phyloP scores from a whole-genome alignment of 2,329 filamentous ascomycete species.

The Didymella pomorum region DNA sequence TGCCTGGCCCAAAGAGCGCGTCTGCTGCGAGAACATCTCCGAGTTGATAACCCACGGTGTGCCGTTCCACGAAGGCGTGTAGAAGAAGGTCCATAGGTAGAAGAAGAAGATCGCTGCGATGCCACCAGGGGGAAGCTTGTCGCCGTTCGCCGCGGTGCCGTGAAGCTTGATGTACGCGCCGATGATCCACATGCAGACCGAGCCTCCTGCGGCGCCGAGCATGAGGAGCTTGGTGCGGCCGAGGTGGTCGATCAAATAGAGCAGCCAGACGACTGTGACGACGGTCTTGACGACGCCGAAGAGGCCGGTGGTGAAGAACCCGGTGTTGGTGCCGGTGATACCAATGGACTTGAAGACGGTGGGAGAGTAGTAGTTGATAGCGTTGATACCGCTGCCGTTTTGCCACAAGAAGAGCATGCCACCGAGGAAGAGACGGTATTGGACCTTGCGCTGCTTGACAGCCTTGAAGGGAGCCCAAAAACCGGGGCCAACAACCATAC shows the following conservation, averaged over 20 bases:
- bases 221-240: constrained; percentile 71
- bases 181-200: constrained; percentile 70
- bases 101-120: constrained; percentile 74
- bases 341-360: constrained; percentile 74
- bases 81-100: constrained; percentile 77
- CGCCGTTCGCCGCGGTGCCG: constrained; percentile 46
- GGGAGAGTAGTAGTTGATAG: constrained; percentile 77
- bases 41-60: constrained; percentile 78
- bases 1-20: constrained; percentile 71
- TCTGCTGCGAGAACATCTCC: constrained; percentile 78
- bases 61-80: constrained; percentile 75
- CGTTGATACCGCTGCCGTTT: constrained; percentile 79
- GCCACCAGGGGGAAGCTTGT: constrained; percentile 56
- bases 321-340: constrained; percentile 65
- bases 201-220: constrained; percentile 69
- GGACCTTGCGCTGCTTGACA: constrained; percentile 59
- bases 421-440: constrained; percentile 77
- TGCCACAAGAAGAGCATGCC: constrained; percentile 80
- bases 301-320: constrained; percentile 74
- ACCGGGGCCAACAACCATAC: constrained; percentile 69
- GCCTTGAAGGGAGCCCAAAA: constrained; percentile 68
- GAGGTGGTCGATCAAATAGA: constrained; percentile 72
- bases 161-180: constrained; percentile 66
- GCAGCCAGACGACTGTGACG: constrained; percentile 72
- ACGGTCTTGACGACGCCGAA: constrained; percentile 79